These are phyloP conservation scores for Phyllosticta paracitricarpa DNA, from an alignment of 2,329 filamentous ascomycete genomes.

Conservation along the genomic window DNA sequence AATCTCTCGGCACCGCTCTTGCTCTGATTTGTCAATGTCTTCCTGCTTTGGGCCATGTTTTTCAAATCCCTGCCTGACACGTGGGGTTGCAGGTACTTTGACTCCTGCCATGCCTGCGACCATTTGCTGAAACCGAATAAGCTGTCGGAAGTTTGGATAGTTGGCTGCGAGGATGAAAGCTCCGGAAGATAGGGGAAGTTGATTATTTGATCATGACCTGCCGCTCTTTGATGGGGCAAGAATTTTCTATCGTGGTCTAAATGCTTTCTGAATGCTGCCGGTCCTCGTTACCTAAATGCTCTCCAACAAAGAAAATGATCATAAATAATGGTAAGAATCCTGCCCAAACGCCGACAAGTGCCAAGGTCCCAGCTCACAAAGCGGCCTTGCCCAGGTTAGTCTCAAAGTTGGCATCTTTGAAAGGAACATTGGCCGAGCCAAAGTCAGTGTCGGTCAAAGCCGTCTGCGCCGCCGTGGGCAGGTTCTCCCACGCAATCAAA, in stretches of 20 bases:
- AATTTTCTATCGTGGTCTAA: neutral
- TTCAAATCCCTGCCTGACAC: neutral
- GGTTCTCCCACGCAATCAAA: slow-evolving; percentile 41
- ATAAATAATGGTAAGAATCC: neutral
- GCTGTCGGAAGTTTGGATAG: neutral
- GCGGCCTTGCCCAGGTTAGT: slow-evolving; percentile 31
- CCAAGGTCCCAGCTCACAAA: slow-evolving; percentile 9
- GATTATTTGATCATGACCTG: neutral
- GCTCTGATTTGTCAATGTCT: neutral
- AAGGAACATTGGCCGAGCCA: slow-evolving; percentile 37
- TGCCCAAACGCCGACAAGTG: neutral
- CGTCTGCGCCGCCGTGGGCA: slow-evolving; percentile 32
- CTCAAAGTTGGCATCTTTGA: slow-evolving; percentile 38
- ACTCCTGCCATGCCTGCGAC: neutral
- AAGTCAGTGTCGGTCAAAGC: slow-evolving; percentile 39
- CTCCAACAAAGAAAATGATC: no score
- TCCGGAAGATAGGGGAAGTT: neutral
- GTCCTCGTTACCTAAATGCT: no score
- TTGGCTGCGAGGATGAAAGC: neutral
- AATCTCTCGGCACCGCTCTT: neutral
- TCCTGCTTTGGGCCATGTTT: neutral
- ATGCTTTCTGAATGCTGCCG: no score
- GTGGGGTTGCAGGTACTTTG: neutral
- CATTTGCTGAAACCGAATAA: neutral
- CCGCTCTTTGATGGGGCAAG: neutral